Conservation (phyloP, 2,329 filamentous ascomycete species). For the Chlorencoelia australis region DNA sequence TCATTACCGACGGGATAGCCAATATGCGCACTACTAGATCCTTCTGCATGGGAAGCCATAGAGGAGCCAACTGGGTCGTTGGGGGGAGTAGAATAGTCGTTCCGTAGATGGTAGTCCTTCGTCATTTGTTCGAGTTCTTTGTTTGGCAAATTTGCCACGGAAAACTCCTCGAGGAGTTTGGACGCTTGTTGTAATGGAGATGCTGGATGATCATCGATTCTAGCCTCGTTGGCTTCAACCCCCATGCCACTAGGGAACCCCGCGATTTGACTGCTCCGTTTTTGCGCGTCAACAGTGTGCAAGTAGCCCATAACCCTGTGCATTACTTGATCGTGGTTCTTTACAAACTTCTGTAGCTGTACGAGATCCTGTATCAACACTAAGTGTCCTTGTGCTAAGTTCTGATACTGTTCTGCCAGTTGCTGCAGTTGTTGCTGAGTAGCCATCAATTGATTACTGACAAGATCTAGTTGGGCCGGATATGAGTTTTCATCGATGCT, state of each 20-base stretch:
- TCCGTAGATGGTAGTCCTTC: constrained; percentile 25
- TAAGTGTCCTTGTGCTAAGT: constrained; percentile 56
- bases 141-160: constrained; percentile 54
- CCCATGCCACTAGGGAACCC: constrained; percentile 31
- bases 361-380: constrained; percentile 52
- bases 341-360: constrained; percentile 50
- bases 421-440: constrained; percentile 88
- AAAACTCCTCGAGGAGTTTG: constrained; percentile 55
- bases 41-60: constrained; percentile 35
- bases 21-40: constrained; percentile 32
- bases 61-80: constrained; percentile 19
- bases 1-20: constrained; percentile 39
- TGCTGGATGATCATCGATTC: constrained; percentile 49
- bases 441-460: constrained; percentile 79
- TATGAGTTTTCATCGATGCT: constrained; percentile 60
- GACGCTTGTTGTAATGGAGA: constrained; percentile 59
- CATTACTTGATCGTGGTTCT: constrained; percentile 62
- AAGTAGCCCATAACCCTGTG: constrained; percentile 61
- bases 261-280: constrained; percentile 46
- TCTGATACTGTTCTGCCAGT: constrained; percentile 74
- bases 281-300: constrained; percentile 52
- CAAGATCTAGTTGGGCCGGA: constrained; percentile 74
- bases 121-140: constrained; percentile 56
- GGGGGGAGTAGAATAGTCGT: constrained; percentile 26
- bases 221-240: constrained; percentile 12